Evolutionary conservation across 768 basidiomycete genomes (phyloP).

Genomic region (Scleroderma bovista): DNA sequence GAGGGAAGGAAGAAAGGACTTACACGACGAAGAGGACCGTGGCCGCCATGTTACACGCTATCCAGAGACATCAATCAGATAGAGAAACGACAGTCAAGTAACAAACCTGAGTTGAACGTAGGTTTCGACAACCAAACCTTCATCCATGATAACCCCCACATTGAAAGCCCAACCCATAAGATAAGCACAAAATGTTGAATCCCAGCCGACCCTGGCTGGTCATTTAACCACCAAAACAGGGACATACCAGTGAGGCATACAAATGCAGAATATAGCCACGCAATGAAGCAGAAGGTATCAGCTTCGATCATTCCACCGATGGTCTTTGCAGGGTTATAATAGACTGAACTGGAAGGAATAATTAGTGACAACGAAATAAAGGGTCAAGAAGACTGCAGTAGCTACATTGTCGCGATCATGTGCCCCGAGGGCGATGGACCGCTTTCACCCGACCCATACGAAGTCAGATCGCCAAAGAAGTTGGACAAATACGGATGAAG

Average conservation of each 20-base stretch:
- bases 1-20: conserved; percentile 8
- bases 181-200: conserved; percentile 71
- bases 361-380: neutral
- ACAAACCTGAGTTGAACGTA: conserved; percentile 79
- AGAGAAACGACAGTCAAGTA: neutral
- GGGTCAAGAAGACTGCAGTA: neutral
- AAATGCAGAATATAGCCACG: conserved; percentile 63
- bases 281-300: conserved; percentile 70
- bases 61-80: conserved; percentile 1
- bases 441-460: conserved; percentile 39
- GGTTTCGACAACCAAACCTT: conserved; percentile 90
- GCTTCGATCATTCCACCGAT: conserved; percentile 92
- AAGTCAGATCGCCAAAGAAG: conserved; percentile 56
- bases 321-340: conserved; percentile 93
- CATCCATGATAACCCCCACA: conserved; percentile 82
- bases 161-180: conserved; percentile 77
- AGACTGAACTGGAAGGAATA: conserved; percentile 51
- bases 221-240: conserved; percentile 76
- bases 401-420: conserved; percentile 87
- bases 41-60: conserved; percentile 80
- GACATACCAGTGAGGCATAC: conserved; percentile 74
- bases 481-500: conserved; percentile 73
- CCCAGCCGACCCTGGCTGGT: conserved; percentile 63
- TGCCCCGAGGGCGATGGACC: conserved; percentile 78
- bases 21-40: conserved; percentile 84